Evolutionary conservation across 352 stramenopile genomes (phyloP).

Genomic region (Phytopythium vexans): DNA sequence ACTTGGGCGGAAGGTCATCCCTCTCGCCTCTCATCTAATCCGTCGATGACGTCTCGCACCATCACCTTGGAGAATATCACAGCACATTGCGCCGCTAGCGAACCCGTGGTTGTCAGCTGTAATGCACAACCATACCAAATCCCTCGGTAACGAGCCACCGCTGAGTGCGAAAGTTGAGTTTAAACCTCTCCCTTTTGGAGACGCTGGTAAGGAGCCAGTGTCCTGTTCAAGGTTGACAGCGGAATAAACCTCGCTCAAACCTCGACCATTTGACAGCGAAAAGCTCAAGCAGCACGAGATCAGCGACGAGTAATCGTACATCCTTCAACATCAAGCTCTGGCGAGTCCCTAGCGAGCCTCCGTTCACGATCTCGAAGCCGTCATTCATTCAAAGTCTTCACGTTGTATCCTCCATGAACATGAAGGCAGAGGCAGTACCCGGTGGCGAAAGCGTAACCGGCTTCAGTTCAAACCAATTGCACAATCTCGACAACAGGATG

Average conservation of each 20-base stretch:
- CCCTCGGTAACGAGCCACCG: too few relatives aligned
- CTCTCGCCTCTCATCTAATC: too few relatives aligned
- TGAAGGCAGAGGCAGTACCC: constrained; percentile 40
- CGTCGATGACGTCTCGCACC: too few relatives aligned
- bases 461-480: too few relatives aligned
- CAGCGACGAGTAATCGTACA: constrained; percentile 72
- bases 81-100: too few relatives aligned
- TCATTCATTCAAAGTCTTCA: constrained; percentile 51
- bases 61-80: too few relatives aligned
- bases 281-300: constrained; percentile 61
- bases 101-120: too few relatives aligned
- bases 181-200: constrained; percentile 19
- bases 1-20: too few relatives aligned
- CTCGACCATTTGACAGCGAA: too few relatives aligned
- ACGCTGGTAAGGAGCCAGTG: constrained; percentile 9
- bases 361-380: constrained; percentile 36
- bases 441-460: constrained; percentile 38
- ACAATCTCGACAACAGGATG: too few relatives aligned
- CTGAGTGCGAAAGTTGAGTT: constrained; percentile 1
- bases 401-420: constrained; percentile 40
- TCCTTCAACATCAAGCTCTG: constrained; percentile 47
- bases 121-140: too few relatives aligned
- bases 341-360: constrained; percentile 17
- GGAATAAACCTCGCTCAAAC: constrained; percentile 33
- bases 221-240: constrained; percentile 12